Percentiles rank a stretch among this genome's conserved stretches.
Conservation (phyloP, 2,329 filamentous ascomycete species). For the Rutstroemia sp. region DNA sequence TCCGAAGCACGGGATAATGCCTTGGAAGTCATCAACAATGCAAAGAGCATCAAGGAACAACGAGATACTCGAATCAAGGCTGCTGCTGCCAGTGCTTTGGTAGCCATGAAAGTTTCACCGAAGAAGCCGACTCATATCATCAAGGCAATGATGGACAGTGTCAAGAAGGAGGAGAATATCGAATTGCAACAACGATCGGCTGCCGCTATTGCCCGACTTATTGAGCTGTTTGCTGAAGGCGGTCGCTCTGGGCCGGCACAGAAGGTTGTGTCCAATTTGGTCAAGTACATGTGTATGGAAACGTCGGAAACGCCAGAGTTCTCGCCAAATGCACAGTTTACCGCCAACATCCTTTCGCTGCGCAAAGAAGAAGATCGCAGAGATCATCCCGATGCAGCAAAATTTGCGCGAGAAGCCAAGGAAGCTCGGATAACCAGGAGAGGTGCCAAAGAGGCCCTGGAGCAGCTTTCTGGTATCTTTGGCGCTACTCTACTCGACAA, state of each 20-base stretch:
- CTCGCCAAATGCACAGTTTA: constrained; percentile 70
- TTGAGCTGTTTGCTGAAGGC: constrained; percentile 76
- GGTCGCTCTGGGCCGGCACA: constrained; percentile 81
- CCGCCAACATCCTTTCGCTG: constrained; percentile 78
- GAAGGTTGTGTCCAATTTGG: constrained; percentile 90
- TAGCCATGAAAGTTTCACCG: constrained; percentile 79
- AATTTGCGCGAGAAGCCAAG: constrained; percentile 83
- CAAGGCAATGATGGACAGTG: constrained; percentile 96
- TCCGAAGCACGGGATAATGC: constrained; percentile 69
- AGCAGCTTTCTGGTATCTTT: constrained; percentile 76
- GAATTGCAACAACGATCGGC: constrained; percentile 85
- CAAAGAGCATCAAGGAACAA: constrained; percentile 68
- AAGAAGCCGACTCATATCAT: constrained; percentile 93
- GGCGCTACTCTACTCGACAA: constrained; percentile 70
- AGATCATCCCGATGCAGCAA: constrained; percentile 83
- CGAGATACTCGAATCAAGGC: constrained; percentile 83
- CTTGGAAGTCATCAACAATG: constrained; percentile 67
- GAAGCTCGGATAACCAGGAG: constrained; percentile 84
- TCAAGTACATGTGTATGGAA: constrained; percentile 97
- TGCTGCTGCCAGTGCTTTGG: constrained; percentile 77
- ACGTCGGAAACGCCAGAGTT: constrained; percentile 97
- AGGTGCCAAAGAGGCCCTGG: constrained; percentile 88
- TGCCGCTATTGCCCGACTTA: constrained; percentile 72
- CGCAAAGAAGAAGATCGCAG: constrained; percentile 95
- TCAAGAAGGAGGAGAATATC: constrained; percentile 88